Conservation (phyloP, 2,329 filamentous ascomycete species). For the Dothiorella sarmentorum region DNA sequence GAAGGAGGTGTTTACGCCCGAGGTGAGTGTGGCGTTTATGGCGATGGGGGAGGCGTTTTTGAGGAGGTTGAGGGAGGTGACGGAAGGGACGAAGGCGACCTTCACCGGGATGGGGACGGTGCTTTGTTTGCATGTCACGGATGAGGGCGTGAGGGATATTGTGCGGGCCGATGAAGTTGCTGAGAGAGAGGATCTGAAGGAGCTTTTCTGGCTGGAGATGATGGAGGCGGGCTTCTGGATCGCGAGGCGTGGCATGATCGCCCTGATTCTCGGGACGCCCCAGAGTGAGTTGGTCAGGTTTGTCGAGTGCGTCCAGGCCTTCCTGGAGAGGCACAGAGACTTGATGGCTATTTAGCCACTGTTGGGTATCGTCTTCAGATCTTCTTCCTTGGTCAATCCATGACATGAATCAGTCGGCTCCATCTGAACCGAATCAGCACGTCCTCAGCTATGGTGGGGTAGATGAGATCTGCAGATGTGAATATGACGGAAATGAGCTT, state of each 20-base stretch:
- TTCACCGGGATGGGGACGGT: conserved; percentile 38
- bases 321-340: conserved; percentile 24
- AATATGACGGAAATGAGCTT: no score
- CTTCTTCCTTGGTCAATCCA: no score
- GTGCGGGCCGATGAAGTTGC: conserved; percentile 27
- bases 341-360: not conserved
- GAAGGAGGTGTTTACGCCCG: conserved; percentile 35
- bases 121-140: conserved; percentile 37
- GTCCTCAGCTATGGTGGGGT: no score
- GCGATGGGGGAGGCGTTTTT: conserved; percentile 32
- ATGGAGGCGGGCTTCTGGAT: conserved; percentile 38
- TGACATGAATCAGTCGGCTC: no score
- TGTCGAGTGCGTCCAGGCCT: conserved; percentile 24
- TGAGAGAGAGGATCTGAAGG: conserved; percentile 30
- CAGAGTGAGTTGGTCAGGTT: conserved; percentile 35
- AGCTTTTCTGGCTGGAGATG: conserved; percentile 38
- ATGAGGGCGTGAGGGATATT: conserved; percentile 28
- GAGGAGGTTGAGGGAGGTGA: conserved; percentile 26
- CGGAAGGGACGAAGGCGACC: conserved; percentile 34
- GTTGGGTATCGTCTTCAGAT: no score
- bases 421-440: no score
- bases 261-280: conserved; percentile 34
- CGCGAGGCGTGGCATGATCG: conserved; percentile 34
- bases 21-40: conserved; percentile 30
- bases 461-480: no score